Evolutionary conservation across 345 rosid genomes (phyloP), one percentile per base, ranked within the genome.

Genomic region (Capsella bursapastoris): DNA sequence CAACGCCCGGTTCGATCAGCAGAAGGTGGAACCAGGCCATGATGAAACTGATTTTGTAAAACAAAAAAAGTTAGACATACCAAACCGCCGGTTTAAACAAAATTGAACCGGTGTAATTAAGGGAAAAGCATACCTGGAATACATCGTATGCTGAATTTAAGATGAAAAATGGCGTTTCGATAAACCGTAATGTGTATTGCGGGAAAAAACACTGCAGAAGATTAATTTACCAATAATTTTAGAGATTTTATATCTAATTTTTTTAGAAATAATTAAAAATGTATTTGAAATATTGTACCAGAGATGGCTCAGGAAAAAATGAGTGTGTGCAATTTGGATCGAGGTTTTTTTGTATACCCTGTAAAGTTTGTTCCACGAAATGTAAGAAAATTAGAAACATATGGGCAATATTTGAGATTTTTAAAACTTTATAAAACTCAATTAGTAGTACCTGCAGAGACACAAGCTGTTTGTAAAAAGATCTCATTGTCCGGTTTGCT

Each of bases 71-170:
- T 62, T 62, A 62, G 35, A 28, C 38, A 8, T 28, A 34, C 6
- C 16, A 49, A 50, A 77, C 73, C 73, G 34, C 43, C 31, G 40
- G 56, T 67, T 51, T 7, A 47, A 0, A 38, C 0, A 22, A 16
- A 29, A 61, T 14, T n/a, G 27, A 62, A 47, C 34, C 51, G 65
- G 9, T 47, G 3, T 4, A 12, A 18, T 9, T 38, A 31, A 7
- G 8, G 25, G 25, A 14, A 58, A 35, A 65, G 4, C 9, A 34
- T 55, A 90, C 99, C 84, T 95, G 99, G 80, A 53, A 95, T 56
- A 87, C 93, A 77, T 95, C 97, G 61, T 95, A 95, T 44, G 97
- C 99, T 50, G 99, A 74, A 78, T 95, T 95, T 80, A 95, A 70
- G 80, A 95, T 82, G 79, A 95, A 95, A 77, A 83, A 76, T 10